phyloP scores from a whole-genome alignment of 176 grass and related monocot genomes.

The Zizania latifolia region DNA sequence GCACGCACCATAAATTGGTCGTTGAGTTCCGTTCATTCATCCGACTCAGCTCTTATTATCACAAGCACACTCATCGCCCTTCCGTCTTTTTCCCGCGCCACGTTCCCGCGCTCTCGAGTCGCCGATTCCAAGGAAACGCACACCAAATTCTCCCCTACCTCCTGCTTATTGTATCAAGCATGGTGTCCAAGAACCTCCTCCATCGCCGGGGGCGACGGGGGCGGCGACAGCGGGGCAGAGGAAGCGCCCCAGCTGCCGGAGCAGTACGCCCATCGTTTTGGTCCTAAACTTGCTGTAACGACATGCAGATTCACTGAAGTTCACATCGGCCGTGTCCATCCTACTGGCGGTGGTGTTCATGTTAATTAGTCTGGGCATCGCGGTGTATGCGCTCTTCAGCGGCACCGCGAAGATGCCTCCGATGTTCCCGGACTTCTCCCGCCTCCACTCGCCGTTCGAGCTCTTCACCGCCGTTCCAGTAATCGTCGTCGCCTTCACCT shows the following conservation, averaged over 20 bases:
- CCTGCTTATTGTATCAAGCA: neutral
- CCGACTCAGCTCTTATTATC: no score
- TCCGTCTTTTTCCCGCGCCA: slow-evolving; percentile 14
- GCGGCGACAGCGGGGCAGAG: neutral
- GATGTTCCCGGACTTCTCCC: slow-evolving; percentile 65
- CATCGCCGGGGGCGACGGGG: neutral
- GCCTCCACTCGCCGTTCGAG: slow-evolving; percentile 66
- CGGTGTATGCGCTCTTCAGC: slow-evolving; percentile 62
- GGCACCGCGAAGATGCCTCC: slow-evolving; percentile 58
- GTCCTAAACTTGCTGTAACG: neutral
- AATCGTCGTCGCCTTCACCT: slow-evolving; percentile 89
- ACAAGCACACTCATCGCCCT: no score
- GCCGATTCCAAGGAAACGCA: slow-evolving; percentile 13
- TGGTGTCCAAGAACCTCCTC: slow-evolving; percentile 19
- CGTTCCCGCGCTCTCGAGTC: slow-evolving; percentile 10
- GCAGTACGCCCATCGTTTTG: neutral
- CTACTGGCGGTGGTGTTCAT: slow-evolving; percentile 78
- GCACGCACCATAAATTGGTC: no score
- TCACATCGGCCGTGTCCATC: slow-evolving; percentile 76
- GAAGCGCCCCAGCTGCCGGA: slow-evolving; percentile 6
- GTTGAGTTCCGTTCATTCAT: no score
- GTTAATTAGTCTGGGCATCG: slow-evolving; percentile 68
- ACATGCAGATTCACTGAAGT: slow-evolving; percentile 78
- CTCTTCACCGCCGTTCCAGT: slow-evolving; percentile 85
- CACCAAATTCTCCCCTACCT: neutral